Percentiles rank a stretch among this genome's conserved stretches.
phyloP scores from a whole-genome alignment of 2,329 filamentous ascomycete genomes.

The Hymenoscyphus fraxineus region DNA sequence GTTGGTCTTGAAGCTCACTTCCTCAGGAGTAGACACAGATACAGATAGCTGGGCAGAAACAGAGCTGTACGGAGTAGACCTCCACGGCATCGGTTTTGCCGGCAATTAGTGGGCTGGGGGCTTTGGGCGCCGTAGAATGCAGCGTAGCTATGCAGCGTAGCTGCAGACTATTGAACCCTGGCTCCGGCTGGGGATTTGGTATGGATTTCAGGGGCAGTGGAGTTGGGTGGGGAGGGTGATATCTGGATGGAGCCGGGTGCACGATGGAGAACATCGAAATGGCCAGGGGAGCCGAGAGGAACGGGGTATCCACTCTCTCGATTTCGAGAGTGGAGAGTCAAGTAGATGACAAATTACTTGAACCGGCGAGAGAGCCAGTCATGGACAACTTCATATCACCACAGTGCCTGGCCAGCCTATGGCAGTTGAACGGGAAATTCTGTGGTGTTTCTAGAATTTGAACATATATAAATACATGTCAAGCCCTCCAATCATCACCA shows the following conservation, averaged over 20 bases:
- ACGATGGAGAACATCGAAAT: not conserved
- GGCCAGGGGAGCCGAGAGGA: not conserved
- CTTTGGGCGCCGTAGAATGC: too few species aligned
- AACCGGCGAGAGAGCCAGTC: not conserved
- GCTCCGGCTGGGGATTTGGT: too few species aligned
- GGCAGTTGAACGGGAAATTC: not conserved
- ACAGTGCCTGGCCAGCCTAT: not conserved
- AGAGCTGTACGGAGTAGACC: too few species aligned
- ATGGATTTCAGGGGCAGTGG: not conserved
- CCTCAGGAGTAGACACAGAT: too few species aligned
- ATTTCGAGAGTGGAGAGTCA: too few species aligned
- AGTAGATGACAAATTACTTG: not conserved
- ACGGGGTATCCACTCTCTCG: not conserved
- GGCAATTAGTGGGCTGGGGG: too few species aligned
- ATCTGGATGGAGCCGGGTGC: not conserved
- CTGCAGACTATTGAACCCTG: too few species aligned
- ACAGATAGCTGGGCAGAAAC: too few species aligned
- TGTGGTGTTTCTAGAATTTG: constrained; percentile 1
- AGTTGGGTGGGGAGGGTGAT: not conserved
- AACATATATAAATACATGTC: not conserved
- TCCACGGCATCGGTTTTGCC: too few species aligned
- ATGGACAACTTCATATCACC: not conserved
- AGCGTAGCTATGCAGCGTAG: too few species aligned
- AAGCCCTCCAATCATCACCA: not conserved
- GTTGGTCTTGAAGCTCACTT: too few species aligned